A percentile compares a stretch with the other conserved stretches of the same genome.
Conservation (phyloP, 139 green algal species). For the Chlorella sp. region DNA sequence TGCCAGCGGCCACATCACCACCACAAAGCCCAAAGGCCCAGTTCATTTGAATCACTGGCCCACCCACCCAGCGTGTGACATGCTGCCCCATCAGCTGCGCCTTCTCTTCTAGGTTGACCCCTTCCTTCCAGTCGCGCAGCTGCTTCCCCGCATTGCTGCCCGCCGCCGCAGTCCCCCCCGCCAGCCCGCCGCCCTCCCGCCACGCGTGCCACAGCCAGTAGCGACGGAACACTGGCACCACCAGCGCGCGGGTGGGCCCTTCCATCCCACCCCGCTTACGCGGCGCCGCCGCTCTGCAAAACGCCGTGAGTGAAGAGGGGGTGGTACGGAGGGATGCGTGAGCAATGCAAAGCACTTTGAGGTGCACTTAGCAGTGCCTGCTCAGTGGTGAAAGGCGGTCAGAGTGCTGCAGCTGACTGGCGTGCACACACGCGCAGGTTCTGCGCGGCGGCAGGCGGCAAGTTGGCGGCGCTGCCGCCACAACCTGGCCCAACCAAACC, state of each 20-base stretch:
- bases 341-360: too few relatives aligned
- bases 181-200: background rate
- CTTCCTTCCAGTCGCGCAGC: constrained; percentile 35
- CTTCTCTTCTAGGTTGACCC: constrained; percentile 45
- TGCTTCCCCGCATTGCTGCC: background rate
- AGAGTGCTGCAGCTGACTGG: background rate
- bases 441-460: too few relatives aligned
- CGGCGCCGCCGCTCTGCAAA: background rate
- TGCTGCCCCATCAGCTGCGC: constrained; percentile 18
- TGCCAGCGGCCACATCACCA: too few relatives aligned
- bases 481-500: too few relatives aligned
- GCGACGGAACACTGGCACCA: constrained; percentile 50
- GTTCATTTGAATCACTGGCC: background rate
- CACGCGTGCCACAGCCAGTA: constrained; percentile 59
- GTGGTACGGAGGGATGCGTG: background rate
- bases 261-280: background rate
- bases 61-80: background rate
- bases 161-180: background rate
- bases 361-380: too few relatives aligned
- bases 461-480: too few relatives aligned
- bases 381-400: too few relatives aligned
- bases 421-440: background rate
- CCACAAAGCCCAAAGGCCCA: too few relatives aligned
- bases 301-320: background rate
- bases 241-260: constrained; percentile 23